Percentiles rank a stretch among this genome's conserved stretches.
phyloP scores from a whole-genome alignment of 129 eudicot genomes.

The Tanacetum coccineum region DNA sequence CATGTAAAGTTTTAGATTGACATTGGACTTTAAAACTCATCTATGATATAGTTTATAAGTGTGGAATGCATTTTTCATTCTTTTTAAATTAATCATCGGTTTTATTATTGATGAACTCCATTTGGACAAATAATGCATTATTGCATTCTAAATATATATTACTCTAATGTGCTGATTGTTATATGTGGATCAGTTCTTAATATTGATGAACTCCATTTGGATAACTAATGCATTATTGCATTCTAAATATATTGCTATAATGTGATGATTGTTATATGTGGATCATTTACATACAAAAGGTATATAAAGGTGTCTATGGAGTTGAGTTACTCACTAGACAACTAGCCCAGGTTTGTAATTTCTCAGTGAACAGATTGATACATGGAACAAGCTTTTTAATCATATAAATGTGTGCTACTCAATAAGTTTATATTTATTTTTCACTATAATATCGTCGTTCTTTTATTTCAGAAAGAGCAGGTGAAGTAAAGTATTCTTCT shows the following conservation, averaged over 20 bases:
- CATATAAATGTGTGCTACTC: not conserved
- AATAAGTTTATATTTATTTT: not conserved
- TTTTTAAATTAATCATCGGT: not conserved
- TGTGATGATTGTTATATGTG: conserved; percentile 1
- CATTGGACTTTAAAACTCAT: not conserved
- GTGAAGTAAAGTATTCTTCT: conserved; percentile 90
- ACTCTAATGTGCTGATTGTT: conserved; percentile 6
- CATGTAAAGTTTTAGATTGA: not conserved
- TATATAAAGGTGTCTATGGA: no score
- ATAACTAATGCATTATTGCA: no score
- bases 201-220: not conserved
- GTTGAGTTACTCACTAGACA: no score
- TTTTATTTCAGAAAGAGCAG: conserved; percentile 64
- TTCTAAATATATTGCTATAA: not conserved
- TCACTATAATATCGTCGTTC: not conserved
- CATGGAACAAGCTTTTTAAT: not conserved
- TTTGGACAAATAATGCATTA: no score
- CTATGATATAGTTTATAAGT: not conserved
- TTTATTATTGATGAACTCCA: not conserved
- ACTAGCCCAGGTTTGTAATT: no score
- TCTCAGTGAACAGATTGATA: no score
- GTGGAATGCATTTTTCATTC: not conserved
- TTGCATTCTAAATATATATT: no score
- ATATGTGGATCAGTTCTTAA: not conserved
- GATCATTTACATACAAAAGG: no score